Conservation (phyloP, 2,329 filamentous ascomycete species). For the Arthrobotrys conoides region DNA sequence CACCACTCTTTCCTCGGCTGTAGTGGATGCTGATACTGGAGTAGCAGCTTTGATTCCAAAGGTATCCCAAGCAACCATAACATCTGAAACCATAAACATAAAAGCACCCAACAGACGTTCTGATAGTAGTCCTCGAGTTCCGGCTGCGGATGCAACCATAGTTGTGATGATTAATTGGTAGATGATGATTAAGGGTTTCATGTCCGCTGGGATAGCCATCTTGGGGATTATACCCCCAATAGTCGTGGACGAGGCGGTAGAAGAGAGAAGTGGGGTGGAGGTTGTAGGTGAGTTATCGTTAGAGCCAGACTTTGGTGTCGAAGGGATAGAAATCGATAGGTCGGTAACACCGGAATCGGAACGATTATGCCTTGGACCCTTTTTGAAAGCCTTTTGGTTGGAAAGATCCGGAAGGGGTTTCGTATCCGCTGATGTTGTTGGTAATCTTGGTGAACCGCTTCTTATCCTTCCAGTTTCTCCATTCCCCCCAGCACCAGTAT, state of each 20-base stretch:
- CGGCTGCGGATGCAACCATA: constrained; percentile 54
- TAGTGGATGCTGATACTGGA: not conserved
- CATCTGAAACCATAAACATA: constrained; percentile 58
- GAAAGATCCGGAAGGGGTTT: constrained; percentile 8
- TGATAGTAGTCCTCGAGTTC: constrained; percentile 29
- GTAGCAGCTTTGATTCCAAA: constrained; percentile 37
- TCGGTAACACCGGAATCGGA: constrained; percentile 49
- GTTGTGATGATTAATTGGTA: constrained; percentile 59
- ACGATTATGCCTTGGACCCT: constrained; percentile 4
- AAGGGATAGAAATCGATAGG: constrained; percentile 54
- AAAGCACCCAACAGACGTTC: constrained; percentile 40
- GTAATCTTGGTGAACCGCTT: constrained; percentile 9
- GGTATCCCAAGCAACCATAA: constrained; percentile 58
- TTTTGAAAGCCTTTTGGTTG: not conserved
- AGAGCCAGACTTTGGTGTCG: constrained; percentile 35
- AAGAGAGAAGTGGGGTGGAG: constrained; percentile 23
- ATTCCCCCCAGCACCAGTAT: constrained; percentile 11
- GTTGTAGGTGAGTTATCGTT: constrained; percentile 35
- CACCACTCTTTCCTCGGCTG: not conserved
- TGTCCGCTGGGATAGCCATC: constrained; percentile 41
- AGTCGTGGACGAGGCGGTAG: not conserved
- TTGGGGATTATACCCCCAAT: constrained; percentile 31
- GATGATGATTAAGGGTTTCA: constrained; percentile 54
- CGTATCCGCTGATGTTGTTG: not conserved
- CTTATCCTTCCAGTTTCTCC: not conserved